These are phyloP conservation scores for Silybum marianum DNA, from an alignment of 129 eudicot species.

Conservation along the genomic window DNA sequence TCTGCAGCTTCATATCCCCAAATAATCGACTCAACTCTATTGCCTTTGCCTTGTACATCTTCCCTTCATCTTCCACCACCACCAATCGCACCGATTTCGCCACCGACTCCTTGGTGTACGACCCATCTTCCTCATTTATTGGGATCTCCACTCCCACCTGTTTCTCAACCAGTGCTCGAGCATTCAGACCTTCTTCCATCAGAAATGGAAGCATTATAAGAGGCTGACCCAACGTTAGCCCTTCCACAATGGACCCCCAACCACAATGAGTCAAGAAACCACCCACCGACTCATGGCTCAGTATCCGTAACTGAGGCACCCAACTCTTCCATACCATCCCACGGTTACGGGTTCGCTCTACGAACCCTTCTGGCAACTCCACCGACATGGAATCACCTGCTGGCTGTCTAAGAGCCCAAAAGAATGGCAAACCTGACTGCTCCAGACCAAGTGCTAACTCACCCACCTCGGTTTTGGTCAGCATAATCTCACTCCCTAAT, in stretches of 20 bases:
- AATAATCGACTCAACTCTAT: slow-evolving; percentile 33
- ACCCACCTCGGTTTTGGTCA: slow-evolving; percentile 26
- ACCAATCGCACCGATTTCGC: slow-evolving; percentile 31
- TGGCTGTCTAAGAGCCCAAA: slow-evolving; percentile 45
- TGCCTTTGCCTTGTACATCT: slow-evolving; percentile 27
- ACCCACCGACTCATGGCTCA: slow-evolving; percentile 54
- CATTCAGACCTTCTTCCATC: slow-evolving; percentile 52
- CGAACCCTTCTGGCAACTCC: slow-evolving; percentile 53
- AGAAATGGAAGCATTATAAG: slow-evolving; percentile 50
- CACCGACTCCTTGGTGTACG: slow-evolving; percentile 34
- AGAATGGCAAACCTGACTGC: slow-evolving; percentile 38
- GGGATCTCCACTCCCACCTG: slow-evolving; percentile 46
- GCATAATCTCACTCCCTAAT: slow-evolving; percentile 47
- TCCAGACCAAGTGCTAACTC: slow-evolving; percentile 58
- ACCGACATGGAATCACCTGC: slow-evolving; percentile 3
- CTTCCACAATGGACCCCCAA: slow-evolving; percentile 57
- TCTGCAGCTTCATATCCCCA: slow-evolving; percentile 25
- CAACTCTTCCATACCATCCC: slow-evolving; percentile 59
- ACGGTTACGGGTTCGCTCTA: slow-evolving; percentile 30
- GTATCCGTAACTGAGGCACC: slow-evolving; percentile 55
- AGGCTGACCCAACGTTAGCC: slow-evolving; percentile 45
- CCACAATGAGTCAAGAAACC: slow-evolving; percentile 71
- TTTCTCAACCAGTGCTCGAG: slow-evolving; percentile 38
- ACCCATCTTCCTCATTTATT: slow-evolving; percentile 49
- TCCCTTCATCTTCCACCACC: slow-evolving; percentile 34